Conservation (phyloP, 352 stramenopile species). For the Phytophthora palmivora region DNA sequence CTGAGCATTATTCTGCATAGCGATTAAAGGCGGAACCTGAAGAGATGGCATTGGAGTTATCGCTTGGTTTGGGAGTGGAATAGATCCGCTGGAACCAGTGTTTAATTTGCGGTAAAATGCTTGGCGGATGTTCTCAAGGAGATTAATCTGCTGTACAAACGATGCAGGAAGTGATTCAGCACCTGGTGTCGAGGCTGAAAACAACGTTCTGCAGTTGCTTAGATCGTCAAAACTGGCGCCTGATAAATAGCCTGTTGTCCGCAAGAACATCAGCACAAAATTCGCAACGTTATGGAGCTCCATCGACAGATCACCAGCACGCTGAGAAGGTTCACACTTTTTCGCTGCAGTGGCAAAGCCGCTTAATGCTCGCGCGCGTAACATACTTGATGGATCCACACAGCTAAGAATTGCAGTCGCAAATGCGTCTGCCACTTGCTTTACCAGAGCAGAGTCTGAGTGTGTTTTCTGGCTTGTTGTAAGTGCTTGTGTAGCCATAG, state of each 20-base stretch:
- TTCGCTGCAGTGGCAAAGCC: conserved; percentile 67
- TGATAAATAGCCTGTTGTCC: conserved; percentile 65
- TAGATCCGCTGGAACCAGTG: conserved; percentile 7
- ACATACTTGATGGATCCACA: conserved; percentile 67
- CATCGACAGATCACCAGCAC: conserved; percentile 63
- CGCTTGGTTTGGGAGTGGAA: conserved; percentile 13
- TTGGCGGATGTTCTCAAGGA: conserved; percentile 69
- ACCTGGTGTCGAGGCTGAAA: conserved; percentile 42
- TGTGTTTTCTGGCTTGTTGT: conserved; percentile 64
- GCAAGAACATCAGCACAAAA: conserved; percentile 81
- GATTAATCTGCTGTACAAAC: conserved; percentile 76
- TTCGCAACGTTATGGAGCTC: conserved; percentile 78
- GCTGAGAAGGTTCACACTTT: conserved; percentile 49
- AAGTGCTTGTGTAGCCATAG: conserved; percentile 79
- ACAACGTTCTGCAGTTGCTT: conserved; percentile 62
- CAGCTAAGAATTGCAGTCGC: conserved; percentile 78
- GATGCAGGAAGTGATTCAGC: conserved; percentile 69
- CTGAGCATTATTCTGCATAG: conserved; percentile 13
- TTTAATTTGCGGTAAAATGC: conserved; percentile 44
- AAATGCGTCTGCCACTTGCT: conserved; percentile 77
- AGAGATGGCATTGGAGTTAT: conserved; percentile 27
- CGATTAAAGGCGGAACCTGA: conserved; percentile 12
- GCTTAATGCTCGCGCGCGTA: conserved; percentile 59
- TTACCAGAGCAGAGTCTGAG: conserved; percentile 70
- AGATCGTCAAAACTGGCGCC: conserved; percentile 67